Conservation (phyloP, 495 filamentous ascomycete species). For the Penicillium coffeae region DNA sequence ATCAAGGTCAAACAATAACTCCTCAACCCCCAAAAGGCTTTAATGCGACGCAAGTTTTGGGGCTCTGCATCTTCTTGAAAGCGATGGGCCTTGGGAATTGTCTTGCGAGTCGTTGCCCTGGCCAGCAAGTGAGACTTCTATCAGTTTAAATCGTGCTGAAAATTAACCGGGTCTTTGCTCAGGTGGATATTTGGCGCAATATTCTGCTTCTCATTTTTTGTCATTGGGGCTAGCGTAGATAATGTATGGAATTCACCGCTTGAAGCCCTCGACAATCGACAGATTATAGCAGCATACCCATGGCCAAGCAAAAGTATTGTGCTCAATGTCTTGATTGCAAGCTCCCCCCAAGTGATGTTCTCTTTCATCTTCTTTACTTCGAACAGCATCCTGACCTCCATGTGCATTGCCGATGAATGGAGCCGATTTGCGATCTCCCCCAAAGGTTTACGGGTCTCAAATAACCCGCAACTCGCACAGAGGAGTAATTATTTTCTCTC, state of each 20-base stretch:
- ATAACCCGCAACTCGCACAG: slow-evolving; percentile 31
- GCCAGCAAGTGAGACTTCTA: too few species aligned
- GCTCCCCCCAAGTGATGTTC: slow-evolving; percentile 36
- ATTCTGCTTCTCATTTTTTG: not conserved
- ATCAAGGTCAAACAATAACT: not conserved
- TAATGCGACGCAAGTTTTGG: too few species aligned
- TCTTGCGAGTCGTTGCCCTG: too few species aligned
- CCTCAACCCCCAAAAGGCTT: not conserved
- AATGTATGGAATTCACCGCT: not conserved
- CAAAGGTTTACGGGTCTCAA: slow-evolving; percentile 41
- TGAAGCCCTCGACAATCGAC: not conserved
- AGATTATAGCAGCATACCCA: not conserved
- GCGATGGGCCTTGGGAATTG: too few species aligned
- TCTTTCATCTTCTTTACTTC: slow-evolving; percentile 34
- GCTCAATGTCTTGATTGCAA: slow-evolving; percentile 29
- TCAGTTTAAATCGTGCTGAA: too few species aligned
- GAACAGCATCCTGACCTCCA: slow-evolving; percentile 29
- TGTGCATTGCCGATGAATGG: slow-evolving; percentile 32
- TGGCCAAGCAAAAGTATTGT: slow-evolving; percentile 6
- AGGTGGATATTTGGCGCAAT: not conserved
- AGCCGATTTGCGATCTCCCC: slow-evolving; percentile 16
- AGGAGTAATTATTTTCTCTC: slow-evolving; percentile 44
- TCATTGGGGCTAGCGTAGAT: not conserved
- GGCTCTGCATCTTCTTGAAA: not conserved
- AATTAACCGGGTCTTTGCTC: not conserved